Percentiles rank a stretch among this genome's conserved stretches.
Evolutionary conservation across 2,329 filamentous ascomycete species (phyloP).

Genomic region (Albifimbria verrucaria): DNA sequence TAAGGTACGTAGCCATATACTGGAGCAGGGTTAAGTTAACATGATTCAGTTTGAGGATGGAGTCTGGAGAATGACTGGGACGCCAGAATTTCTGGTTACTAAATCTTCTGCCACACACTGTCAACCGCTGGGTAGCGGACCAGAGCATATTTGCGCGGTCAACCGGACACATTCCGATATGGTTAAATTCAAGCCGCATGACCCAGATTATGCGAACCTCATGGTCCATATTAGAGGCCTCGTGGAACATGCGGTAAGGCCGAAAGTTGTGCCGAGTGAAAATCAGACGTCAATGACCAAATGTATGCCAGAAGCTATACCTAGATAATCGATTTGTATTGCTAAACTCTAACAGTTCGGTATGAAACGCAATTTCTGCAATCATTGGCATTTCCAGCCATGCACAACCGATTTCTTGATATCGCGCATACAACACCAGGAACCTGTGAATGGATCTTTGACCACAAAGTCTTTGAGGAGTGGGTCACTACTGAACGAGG

Average conservation of each 20-base stretch:
- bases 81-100: slow-evolving; percentile 14
- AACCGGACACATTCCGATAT: slow-evolving; percentile 15
- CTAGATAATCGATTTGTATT: too few species aligned
- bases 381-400: neutral
- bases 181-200: slow-evolving; percentile 19
- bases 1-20: slow-evolving; percentile 7
- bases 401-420: neutral
- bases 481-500: neutral
- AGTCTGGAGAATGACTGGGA: slow-evolving; percentile 18
- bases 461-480: neutral
- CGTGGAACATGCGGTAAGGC: too few species aligned
- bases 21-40: neutral
- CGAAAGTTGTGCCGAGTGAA: too few species aligned
- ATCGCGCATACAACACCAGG: neutral
- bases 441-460: neutral
- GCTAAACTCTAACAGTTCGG: too few species aligned
- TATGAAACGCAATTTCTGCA: too few species aligned
- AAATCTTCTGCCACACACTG: slow-evolving; percentile 21
- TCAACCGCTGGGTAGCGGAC: slow-evolving; percentile 15
- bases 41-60: slow-evolving; percentile 12
- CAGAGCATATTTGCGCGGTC: slow-evolving; percentile 18
- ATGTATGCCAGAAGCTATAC: too few species aligned
- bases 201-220: slow-evolving; percentile 16
- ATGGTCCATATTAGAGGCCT: too few species aligned
- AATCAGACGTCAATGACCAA: too few species aligned